Base-by-base conservation (phyloP, 192 early-diverging fungal species). In the Podila clonocystis region DNA sequence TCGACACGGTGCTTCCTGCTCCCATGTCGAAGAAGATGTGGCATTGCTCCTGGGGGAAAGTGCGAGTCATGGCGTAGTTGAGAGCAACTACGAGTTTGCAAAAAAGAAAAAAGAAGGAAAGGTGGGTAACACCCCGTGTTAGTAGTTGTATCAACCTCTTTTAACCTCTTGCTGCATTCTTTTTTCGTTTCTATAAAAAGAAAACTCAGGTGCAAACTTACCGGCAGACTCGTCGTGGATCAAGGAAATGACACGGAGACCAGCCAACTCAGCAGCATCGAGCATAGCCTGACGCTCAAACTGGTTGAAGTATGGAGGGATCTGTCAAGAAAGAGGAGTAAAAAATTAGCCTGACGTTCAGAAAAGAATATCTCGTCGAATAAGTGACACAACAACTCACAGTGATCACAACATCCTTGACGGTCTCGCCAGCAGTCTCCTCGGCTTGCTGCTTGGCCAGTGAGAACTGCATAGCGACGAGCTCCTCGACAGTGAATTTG, bases 11-110 rank as follows among this genome's bases (percentile, higher is more conserved):
- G 70, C 91, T 93, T 30, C 97, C 95, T 13, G 98, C 97, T 2
- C 98, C 98, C 95, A 98, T 96, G 84, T 99, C 98, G 84, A 95
- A 98, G 75, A 98, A 97, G 62, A 99, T 82, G 70, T 98, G 95
- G 74, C 92, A 87, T 66, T 92, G 89, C 31, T 80, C 77, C 79
- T 91, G 82, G 8, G 91, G 89, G 31, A 89, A 78, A 15, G 83
- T 78, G 50, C 92, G 86, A 65, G 84, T 89, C 82, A 94, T 92
- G 31, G 94, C 97, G 75, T 95, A 99, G 87, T 96, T 97, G 49
- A 98, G 78, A 12, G 97, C 98, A 29, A 97, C 96, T 85, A 85
- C 38, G 15, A 1, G 28, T 62, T 22, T 59, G 50, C 33, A 59
- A 15, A 28, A 31, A 28, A 31, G 34, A 17, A 69, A 58, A 6